These are phyloP conservation scores for Ramaria rubella DNA, from an alignment of 768 basidiomycete species.

Conservation along the genomic window DNA sequence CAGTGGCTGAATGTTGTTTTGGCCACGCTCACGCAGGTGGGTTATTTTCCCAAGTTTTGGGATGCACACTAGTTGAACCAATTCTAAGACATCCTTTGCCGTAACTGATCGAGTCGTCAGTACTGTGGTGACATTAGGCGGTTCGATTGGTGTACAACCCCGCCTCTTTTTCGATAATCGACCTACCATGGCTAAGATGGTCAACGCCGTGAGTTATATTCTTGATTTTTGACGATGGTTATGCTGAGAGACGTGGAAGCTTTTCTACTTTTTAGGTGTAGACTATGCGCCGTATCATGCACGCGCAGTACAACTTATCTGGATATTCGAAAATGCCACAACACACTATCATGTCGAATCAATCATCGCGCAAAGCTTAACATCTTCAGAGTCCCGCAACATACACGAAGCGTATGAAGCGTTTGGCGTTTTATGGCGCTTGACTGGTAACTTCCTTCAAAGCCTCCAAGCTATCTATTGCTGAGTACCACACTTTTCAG, in stretches of 20 bases:
- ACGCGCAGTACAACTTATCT: conserved; percentile 72
- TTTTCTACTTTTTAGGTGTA: conserved; percentile 68
- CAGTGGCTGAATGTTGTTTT: conserved; percentile 59
- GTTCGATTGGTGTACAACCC: conserved; percentile 44
- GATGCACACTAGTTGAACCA: background rate
- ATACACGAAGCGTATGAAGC: conserved; percentile 66
- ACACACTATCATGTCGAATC: conserved; percentile 64
- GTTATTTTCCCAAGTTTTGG: background rate
- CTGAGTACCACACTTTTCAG: conserved; percentile 31
- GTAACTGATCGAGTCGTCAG: conserved; percentile 58
- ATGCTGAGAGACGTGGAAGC: conserved; percentile 28
- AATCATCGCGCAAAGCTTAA: conserved; percentile 64
- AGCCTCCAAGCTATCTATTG: conserved; percentile 14
- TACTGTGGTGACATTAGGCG: conserved; percentile 49
- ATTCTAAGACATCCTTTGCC: conserved; percentile 41
- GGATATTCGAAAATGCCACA: conserved; percentile 61
- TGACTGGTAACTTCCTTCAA: conserved; percentile 51
- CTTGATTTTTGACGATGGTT: conserved; percentile 10
- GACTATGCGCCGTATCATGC: conserved; percentile 68
- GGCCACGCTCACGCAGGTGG: conserved; percentile 48
- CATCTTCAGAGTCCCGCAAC: conserved; percentile 41
- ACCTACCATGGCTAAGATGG: conserved; percentile 50
- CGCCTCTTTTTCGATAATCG: conserved; percentile 49
- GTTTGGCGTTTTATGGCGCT: conserved; percentile 89
- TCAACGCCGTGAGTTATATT: conserved; percentile 36